Evolutionary conservation across 1,284 basidiomycete genomes (phyloP), one percentile per base, ranked within the genome.

Genomic region (Agaricales sp.): DNA sequence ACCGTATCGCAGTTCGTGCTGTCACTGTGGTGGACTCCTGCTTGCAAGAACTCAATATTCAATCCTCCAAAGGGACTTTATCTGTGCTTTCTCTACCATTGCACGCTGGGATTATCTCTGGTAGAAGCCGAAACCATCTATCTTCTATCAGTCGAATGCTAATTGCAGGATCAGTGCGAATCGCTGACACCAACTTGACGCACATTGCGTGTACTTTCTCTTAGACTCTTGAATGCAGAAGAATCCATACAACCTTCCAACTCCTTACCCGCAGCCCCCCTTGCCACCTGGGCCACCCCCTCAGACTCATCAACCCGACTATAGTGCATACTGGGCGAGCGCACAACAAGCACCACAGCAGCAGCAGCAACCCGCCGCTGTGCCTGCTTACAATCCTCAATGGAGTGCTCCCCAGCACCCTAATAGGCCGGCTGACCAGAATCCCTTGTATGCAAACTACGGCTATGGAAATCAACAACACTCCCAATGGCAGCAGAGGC

Each of bases 381-480:
- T 66, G 16, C 67, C 67, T 18, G 66, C 73, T 46, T 84, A 81
- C 57, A 76, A 70, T 52, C 71, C 79, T 4, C 81, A 84, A 64
- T 87, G 83, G 80, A 70, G 68, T 47, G 65, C 74, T 41, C 72
- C 77, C 2, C 81, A 78, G 56, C 65, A 76, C 24, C 68, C 78
- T 20, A 67, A 75, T 48, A 70, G 82, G 48, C 82, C 82, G 38
- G 70, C 79, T 18, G 78, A 87, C 56, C 85, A 89, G 59, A 82
- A 79, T 59, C 81, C 85, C 21, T 59, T 90, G 26, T 90, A 88
- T 57, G 87, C 87, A 1, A 90, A 90, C 60, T 90, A 90, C 58
- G 87, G 87, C 22, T 90, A 90, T 60, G 85, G 87, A 2, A 70
- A 73, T 39, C 81, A 81, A 46, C 61, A 70, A 55, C 69, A 65